Evolutionary conservation across 2,329 filamentous ascomycete species (phyloP), one percentile per base, ranked within the genome.

Genomic region (Fusarium begoniae): DNA sequence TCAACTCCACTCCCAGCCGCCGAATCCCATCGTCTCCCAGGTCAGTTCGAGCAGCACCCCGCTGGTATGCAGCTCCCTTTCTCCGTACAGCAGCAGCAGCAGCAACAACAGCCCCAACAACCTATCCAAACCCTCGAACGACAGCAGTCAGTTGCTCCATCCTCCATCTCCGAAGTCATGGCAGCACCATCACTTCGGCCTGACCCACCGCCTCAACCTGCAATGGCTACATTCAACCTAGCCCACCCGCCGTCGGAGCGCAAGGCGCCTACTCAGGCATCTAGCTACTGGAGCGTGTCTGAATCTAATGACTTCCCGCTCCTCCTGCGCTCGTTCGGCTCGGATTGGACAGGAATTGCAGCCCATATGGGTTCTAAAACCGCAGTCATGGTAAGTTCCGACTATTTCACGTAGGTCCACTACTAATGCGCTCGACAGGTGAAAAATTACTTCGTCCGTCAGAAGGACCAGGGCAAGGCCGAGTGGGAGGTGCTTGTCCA

Each of bases 211-310:
- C 85, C 84, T 22, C 83, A 86, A 57, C 84, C 87, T 6, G 81
- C 85, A 5, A 83, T 87, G 66, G 78, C 86, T 17, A 87, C 86
- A 32, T 87, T 90, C 73, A 89, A 89, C 68, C 79, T 89, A 55
- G 77, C 82, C 6, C 84, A 85, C 68, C 77, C 81, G 20, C 83
- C 83, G 44, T 54, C 68, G 41, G 88, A 90, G 74, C 87, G 88
- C 48, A 89, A 88, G 66, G 81, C 83, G 15, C 85, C 86, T 28
- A 84, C 84, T 63, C 90, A 91, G 73, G 90, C 92, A 20, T 94
- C 92, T 3, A 96, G 93, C 81, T 96, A 96, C 81, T 96, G 94
- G 94, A 96, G 93, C 77, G 93, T 96, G 28, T 92, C 92, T 3
- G 94, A 96, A 82, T 88, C 92, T 62, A 92, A 88, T 53, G 93